Evolutionary conservation across 331 rosid genomes (phyloP).

Genomic region (Saraca asoca): DNA sequence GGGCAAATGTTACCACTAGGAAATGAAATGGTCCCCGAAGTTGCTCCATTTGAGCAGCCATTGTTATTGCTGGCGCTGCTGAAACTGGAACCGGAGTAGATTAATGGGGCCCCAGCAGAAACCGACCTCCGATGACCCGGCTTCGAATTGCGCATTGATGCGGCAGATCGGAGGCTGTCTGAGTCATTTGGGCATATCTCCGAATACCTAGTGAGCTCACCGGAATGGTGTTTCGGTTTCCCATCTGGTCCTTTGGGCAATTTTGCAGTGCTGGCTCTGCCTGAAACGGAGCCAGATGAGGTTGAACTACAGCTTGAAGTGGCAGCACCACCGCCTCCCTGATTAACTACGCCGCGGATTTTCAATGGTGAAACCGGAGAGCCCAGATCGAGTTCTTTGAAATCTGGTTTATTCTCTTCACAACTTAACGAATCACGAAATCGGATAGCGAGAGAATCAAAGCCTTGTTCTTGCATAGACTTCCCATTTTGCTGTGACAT

Average conservation of each 20-base stretch:
- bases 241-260: slow-evolving; percentile 49
- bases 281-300: slow-evolving; percentile 63
- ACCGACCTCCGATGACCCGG: slow-evolving; percentile 83
- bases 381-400: slow-evolving; percentile 64
- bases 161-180: slow-evolving; percentile 54
- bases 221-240: slow-evolving; percentile 50
- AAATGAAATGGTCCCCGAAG: slow-evolving; percentile 37
- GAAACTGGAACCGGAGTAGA: slow-evolving; percentile 63
- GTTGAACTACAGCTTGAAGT: slow-evolving; percentile 61
- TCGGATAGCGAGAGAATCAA: slow-evolving; percentile 48
- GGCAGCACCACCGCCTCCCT: slow-evolving; percentile 28
- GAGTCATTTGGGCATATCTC: slow-evolving; percentile 45
- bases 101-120: slow-evolving; percentile 77
- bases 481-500: slow-evolving; percentile 53
- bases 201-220: slow-evolving; percentile 50
- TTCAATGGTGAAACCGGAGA: slow-evolving; percentile 53
- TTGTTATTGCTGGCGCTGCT: slow-evolving; percentile 19
- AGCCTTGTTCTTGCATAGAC: slow-evolving; percentile 48
- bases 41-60: slow-evolving; percentile 32
- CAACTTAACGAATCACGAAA: slow-evolving; percentile 51
- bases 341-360: slow-evolving; percentile 38
- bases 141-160: slow-evolving; percentile 37
- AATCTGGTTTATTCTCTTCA: slow-evolving; percentile 64
- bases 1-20: slow-evolving; percentile 85
- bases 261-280: slow-evolving; percentile 40